phyloP scores from a whole-genome alignment of 305 asterid genomes.

The Solanum hybrid region DNA sequence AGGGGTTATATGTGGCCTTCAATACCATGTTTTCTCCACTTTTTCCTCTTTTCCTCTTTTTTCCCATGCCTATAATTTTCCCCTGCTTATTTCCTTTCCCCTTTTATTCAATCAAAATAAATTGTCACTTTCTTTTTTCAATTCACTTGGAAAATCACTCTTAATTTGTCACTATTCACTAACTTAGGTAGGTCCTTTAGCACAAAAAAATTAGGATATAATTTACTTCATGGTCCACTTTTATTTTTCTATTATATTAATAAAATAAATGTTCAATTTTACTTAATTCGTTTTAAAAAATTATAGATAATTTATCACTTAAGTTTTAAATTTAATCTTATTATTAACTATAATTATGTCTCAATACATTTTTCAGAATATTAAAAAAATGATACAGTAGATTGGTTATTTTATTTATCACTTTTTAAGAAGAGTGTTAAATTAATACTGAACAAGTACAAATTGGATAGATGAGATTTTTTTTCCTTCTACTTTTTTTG shows the following conservation, averaged over 20 bases:
- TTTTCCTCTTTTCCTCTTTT: constrained; percentile 34
- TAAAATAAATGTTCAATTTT: neutral
- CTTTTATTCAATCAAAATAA: neutral
- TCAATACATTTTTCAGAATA: neutral
- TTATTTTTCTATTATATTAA: neutral
- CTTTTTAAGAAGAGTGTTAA: neutral
- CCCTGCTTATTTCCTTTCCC: neutral
- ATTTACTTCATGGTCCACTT: neutral
- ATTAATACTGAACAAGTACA: neutral
- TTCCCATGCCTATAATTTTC: neutral
- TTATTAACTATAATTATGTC: neutral
- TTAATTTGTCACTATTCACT: neutral
- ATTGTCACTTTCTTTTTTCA: neutral
- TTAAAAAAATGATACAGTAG: neutral
- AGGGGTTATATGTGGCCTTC: constrained; percentile 44
- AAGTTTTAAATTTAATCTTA: neutral
- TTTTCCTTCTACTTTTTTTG: neutral
- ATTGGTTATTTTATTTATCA: neutral
- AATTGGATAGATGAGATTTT: neutral
- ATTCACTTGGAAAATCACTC: neutral
- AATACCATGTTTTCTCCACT: constrained; percentile 53
- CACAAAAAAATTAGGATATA: neutral
- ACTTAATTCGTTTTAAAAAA: neutral
- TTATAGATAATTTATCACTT: neutral
- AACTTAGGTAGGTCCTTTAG: neutral